Base-by-base conservation (phyloP, 2,329 filamentous ascomycete genomes). In the Ophiocordyceps camponoti-leonardi region DNA sequence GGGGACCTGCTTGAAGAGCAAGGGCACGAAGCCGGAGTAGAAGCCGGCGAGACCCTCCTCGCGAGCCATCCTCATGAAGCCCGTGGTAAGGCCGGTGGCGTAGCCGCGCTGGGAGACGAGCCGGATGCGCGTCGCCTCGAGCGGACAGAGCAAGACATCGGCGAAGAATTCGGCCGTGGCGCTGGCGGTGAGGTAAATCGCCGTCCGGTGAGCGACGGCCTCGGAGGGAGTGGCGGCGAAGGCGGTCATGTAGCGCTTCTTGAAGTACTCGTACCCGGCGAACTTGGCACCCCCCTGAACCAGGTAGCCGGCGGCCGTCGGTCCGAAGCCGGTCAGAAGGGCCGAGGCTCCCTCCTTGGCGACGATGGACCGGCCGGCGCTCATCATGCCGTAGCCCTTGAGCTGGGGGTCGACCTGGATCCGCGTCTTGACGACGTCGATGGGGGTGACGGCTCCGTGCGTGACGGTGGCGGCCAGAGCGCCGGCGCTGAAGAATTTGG, bases 231-330 rank as follows among this genome's bases (percentile, higher is more conserved):
- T 68, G 41, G 69, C 8, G 23, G 23, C 86, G 49, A 83, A 67
- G 48, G 76, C 56, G 63, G 81, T 75, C 65, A 93, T 87, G 62
- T 76, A 81, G 64, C 83, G 77, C 68, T 90, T 83, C 76, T 93
- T 93, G 81, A 93, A 93, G 73, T 86, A 85, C 68, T 93, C 86
- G 68, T 93, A 93, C 57, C 86, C 86, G 58, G 84, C 83, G 66
- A 93, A 93, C 71, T 93, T 93, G 73, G 83, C 82, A 54, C 85
- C 85, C 60, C 86, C 86, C 67, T 93, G 86, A 48, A 92, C 79
- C 67, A 92, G 83, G 68, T 93, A 93, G 60, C 86, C 86, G 46
- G 86, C 84, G 49, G 81, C 81, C 49, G 86, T 93, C 50, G 86
- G 86, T 49, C 86, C 86, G 64, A 86, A 82, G 59, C 86, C 86